Conservation (phyloP, 1,284 basidiomycete genomes). For the Thecaphora thlaspeos region DNA sequence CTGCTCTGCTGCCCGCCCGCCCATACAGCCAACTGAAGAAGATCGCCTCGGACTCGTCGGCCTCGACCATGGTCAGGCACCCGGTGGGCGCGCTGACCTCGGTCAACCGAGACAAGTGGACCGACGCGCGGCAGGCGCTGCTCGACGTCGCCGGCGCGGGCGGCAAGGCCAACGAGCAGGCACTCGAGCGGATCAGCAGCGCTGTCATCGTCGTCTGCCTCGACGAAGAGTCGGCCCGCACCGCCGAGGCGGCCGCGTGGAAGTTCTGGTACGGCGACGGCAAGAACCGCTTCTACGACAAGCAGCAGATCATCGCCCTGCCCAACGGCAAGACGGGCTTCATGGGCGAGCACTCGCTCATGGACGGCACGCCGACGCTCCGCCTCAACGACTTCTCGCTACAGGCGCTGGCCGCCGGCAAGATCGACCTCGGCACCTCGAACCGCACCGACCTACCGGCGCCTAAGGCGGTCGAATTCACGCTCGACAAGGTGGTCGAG, state of each 20-base stretch:
- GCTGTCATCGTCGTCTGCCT: constrained; percentile 84
- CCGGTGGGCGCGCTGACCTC: constrained; percentile 78
- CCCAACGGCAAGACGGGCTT: constrained; percentile 93
- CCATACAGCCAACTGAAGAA: constrained; percentile 71
- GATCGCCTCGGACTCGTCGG: constrained; percentile 72
- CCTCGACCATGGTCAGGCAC: constrained; percentile 63
- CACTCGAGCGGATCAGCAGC: constrained; percentile 82
- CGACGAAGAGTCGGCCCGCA: constrained; percentile 76
- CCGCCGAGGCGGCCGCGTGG: constrained; percentile 71
- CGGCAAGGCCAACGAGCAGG: constrained; percentile 66
- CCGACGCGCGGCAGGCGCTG: constrained; percentile 64
- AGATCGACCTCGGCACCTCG: constrained; percentile 66
- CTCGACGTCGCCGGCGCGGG: constrained; percentile 68
- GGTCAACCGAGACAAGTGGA: constrained; percentile 88
- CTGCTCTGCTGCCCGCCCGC: too few relatives aligned
- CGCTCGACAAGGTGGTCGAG: constrained; percentile 65
- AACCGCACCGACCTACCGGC: constrained; percentile 63
- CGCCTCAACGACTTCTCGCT: constrained; percentile 93
- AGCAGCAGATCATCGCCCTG: constrained; percentile 72
- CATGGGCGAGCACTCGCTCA: constrained; percentile 89
- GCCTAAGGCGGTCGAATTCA: constrained; percentile 73
- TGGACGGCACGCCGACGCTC: constrained; percentile 94
- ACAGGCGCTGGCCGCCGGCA: constrained; percentile 73
- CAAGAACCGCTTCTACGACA: constrained; percentile 92
- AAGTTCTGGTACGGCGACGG: constrained; percentile 88